phyloP scores from a whole-genome alignment of 73 alveolate genomes.

The Tetrahymena elliotti region DNA sequence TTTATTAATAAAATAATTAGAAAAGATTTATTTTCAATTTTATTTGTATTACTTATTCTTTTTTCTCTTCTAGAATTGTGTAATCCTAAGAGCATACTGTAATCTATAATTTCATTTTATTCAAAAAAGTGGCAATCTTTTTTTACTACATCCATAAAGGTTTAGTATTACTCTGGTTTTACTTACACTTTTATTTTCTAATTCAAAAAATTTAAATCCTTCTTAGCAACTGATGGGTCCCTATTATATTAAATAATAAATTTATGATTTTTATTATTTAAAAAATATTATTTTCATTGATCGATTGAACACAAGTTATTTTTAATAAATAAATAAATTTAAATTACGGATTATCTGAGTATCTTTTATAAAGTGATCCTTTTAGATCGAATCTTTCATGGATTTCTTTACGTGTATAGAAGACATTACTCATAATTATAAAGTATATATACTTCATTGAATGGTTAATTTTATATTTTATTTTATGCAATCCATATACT shows the following conservation, averaged over 20 bases:
- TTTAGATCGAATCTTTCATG: conserved; percentile 73
- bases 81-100: conserved; percentile 83
- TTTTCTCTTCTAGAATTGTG: conserved; percentile 45
- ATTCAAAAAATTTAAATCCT: conserved; percentile 75
- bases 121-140: conserved; percentile 83
- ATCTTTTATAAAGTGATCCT: conserved; percentile 70
- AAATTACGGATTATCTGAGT: conserved; percentile 37
- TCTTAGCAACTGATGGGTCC: conserved; percentile 78
- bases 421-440: conserved; percentile 68
- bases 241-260: neutral
- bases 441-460: conserved; percentile 37
- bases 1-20: neutral
- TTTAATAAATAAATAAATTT: no score
- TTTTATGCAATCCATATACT: conserved; percentile 42
- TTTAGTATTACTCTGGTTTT: conserved; percentile 49
- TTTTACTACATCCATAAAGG: conserved; percentile 57
- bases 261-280: no score
- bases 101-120: conserved; percentile 72
- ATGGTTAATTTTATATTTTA: neutral
- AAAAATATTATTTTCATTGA: no score
- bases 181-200: conserved; percentile 58
- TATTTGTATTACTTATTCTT: neutral
- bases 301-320: no score
- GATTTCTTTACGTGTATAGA: conserved; percentile 49
- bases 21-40: neutral